These are phyloP conservation scores for Didymellaceae sp. DNA, from an alignment of 2,329 filamentous ascomycete species.

Conservation along the genomic window DNA sequence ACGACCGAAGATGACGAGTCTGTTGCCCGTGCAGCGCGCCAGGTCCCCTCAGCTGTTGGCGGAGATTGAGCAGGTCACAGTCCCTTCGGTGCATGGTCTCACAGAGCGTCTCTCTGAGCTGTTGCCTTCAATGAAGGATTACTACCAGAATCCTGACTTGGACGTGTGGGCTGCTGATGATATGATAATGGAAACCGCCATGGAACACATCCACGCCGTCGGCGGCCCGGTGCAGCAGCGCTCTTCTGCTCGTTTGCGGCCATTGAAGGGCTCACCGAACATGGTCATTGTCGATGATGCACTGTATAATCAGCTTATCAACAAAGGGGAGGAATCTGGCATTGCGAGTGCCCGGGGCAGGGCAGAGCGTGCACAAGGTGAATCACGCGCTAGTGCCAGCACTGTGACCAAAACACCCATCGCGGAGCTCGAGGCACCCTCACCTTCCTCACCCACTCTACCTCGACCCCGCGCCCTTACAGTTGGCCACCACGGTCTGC, in stretches of 20 bases:
- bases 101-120: conserved; percentile 56
- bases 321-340: conserved; percentile 25
- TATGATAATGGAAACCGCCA: conserved; percentile 46
- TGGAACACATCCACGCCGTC: conserved; percentile 42
- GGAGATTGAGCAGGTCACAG: conserved; percentile 54
- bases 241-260: conserved; percentile 44
- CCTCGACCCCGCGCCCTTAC: conserved; percentile 35
- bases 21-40: conserved; percentile 34
- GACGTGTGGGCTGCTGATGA: conserved; percentile 46
- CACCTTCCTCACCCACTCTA: conserved; percentile 30
- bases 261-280: conserved; percentile 41
- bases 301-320: conserved; percentile 41
- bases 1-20: conserved; percentile 17
- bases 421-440: conserved; percentile 35
- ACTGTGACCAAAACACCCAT: conserved; percentile 22
- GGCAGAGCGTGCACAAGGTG: conserved; percentile 14
- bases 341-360: conserved; percentile 10
- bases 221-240: conserved; percentile 39
- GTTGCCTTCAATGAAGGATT: conserved; percentile 52
- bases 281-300: conserved; percentile 45
- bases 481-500: conserved; percentile 24
- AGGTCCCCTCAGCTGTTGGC: conserved; percentile 52
- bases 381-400: conserved; percentile 20
- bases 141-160: conserved; percentile 46
- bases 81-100: conserved; percentile 54